phyloP scores from a whole-genome alignment of 2,329 filamentous ascomycete species.

The Elsinoe perseae region DNA sequence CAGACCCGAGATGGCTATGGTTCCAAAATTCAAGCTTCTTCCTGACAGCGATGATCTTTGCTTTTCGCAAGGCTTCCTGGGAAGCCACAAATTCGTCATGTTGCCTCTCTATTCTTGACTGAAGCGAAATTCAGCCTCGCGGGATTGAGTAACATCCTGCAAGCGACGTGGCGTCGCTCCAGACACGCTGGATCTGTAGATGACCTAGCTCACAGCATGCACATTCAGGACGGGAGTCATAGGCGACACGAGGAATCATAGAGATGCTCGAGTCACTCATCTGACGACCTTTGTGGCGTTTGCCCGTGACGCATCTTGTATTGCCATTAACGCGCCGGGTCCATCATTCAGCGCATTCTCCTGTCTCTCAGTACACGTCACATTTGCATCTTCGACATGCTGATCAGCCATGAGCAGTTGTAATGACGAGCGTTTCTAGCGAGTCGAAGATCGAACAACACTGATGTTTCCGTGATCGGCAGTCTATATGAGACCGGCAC shows the following conservation, averaged over 20 bases:
- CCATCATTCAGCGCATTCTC: not conserved
- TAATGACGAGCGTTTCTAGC: not conserved
- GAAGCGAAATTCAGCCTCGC: not conserved
- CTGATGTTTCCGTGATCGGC: not conserved
- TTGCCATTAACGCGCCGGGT: not conserved
- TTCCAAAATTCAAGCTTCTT: slow-evolving; percentile 1
- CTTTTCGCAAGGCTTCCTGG: not conserved
- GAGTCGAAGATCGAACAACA: not conserved
- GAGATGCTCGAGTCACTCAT: too few relatives aligned
- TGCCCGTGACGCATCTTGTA: not conserved
- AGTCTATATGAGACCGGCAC: not conserved
- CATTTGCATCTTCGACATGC: not conserved
- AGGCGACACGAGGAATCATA: too few relatives aligned
- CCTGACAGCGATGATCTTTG: not conserved
- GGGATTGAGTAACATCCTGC: not conserved
- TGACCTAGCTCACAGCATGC: not conserved
- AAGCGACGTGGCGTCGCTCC: not conserved
- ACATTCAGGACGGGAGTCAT: not conserved
- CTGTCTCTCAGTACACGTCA: not conserved
- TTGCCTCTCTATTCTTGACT: not conserved
- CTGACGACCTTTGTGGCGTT: not conserved
- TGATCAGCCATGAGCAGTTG: not conserved
- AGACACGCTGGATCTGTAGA: not conserved
- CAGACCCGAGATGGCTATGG: not conserved
- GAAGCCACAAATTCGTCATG: not conserved